Base-by-base conservation (phyloP, 108 stramenopile genomes). In the Aurantiochytrium sp. region DNA sequence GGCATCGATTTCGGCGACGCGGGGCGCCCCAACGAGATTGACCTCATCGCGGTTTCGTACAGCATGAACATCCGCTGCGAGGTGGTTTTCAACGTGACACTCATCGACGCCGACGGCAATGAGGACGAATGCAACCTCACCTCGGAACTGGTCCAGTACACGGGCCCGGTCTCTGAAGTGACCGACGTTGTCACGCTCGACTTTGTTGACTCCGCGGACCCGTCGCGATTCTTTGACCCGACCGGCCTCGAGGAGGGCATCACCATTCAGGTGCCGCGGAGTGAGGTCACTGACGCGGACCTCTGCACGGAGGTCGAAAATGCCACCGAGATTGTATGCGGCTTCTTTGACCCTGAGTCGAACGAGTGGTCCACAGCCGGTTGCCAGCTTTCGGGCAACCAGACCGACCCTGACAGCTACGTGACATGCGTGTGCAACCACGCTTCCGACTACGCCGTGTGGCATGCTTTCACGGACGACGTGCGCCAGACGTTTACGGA, bases 51-150 rank as follows among this genome's bases (percentile, higher is more conserved):
- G 45, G 39, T 48, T 1, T 81, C 73, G 19, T 81, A 48, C 45
- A 30, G 45, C 3, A 27, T 81, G n/a, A 48, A 81, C 73, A 48
- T 81, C 30, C 73, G 73, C 39, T 81, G 73, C 73, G 73, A 81
- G 27, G 21, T 30, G 12, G 45, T 48, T 48, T 48, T 48, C 30
- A 30, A 81, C 27, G 59, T 65, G 34, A 65, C 34, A 6, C 59
- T 65, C 27, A 65, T 65, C 34, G 59, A 65, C 24, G 27, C 59
- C 8, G 34, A 65, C 59, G 59, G 59, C 6, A 65, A 65, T 27
- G 59, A 65, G 59, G 59, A 65, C 32, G 32, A 65, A 27, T 65
- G 59, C 34, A 65, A 65, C 34, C 59, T 65, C 19, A 65, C 59
- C 10, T 30, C 27, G 22, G 59, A 65, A 19, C 15, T 65, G 8